A percentile compares a stretch with the other conserved stretches of the same genome.
Conservation (phyloP, 306 rosid species). For the Leucaena leucocephala region DNA sequence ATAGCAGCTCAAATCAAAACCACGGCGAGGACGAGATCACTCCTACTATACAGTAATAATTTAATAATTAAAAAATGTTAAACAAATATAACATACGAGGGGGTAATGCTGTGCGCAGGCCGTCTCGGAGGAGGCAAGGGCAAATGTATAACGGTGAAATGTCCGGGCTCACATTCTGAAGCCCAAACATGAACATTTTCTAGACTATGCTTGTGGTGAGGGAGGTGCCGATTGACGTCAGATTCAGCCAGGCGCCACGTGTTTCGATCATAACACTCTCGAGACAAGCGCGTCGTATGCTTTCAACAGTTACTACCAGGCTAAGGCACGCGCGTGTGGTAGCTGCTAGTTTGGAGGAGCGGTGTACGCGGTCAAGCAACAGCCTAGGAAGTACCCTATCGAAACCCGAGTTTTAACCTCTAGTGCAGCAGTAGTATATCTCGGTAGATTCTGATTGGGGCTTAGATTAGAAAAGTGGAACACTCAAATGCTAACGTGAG, state of each 20-base stretch:
- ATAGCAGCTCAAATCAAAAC: too few relatives aligned
- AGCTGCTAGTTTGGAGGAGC: slow-evolving; percentile 91
- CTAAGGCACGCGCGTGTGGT: slow-evolving; percentile 68
- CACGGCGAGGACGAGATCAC: too few relatives aligned
- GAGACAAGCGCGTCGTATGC: slow-evolving; percentile 88
- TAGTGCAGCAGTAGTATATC: neutral
- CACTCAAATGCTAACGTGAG: slow-evolving; percentile 25
- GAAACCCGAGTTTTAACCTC: neutral
- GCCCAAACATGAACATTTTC: neutral
- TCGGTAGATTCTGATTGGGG: neutral
- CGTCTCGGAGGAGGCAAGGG: too few relatives aligned
- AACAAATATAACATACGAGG: too few relatives aligned
- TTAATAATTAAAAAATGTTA: too few relatives aligned
- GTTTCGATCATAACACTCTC: slow-evolving; percentile 71
- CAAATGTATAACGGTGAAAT: too few relatives aligned
- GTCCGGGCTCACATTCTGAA: too few relatives aligned
- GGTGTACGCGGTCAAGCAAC: slow-evolving; percentile 89
- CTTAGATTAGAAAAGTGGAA: slow-evolving; percentile 24
- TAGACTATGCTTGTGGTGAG: slow-evolving; percentile 92
- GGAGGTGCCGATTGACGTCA: slow-evolving; percentile 91
- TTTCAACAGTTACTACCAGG: slow-evolving; percentile 89
- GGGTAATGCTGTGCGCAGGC: too few relatives aligned
- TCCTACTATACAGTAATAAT: too few relatives aligned
- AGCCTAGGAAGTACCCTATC: slow-evolving; percentile 69
- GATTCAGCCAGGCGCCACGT: slow-evolving; percentile 77